These are phyloP conservation scores for Talaromyces thailandensis DNA, from an alignment of 495 filamentous ascomycete species.

Conservation along the genomic window DNA sequence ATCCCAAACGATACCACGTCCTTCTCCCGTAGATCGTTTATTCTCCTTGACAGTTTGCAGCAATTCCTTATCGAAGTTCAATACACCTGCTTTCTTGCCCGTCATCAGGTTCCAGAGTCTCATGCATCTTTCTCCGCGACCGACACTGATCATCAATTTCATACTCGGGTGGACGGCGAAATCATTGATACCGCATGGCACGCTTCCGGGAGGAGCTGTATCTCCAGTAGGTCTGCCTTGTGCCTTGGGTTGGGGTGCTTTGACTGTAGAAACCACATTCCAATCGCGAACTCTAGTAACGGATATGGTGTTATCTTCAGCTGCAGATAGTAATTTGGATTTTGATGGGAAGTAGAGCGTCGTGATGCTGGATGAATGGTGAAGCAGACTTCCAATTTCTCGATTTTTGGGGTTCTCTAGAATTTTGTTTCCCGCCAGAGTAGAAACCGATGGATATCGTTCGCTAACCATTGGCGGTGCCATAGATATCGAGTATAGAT, in stretches of 20 bases:
- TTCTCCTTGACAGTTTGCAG: slow-evolving; percentile 65
- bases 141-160: slow-evolving; percentile 90
- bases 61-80: slow-evolving; percentile 67
- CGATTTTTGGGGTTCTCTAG: slow-evolving; percentile 78
- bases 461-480: slow-evolving; percentile 42
- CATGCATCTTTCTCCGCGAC: slow-evolving; percentile 82
- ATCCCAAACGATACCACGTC: slow-evolving; percentile 78
- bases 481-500: slow-evolving; percentile 84
- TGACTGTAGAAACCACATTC: slow-evolving; percentile 81
- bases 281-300: slow-evolving; percentile 84
- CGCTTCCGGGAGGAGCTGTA: slow-evolving; percentile 72
- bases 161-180: slow-evolving; percentile 92
- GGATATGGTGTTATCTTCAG: slow-evolving; percentile 82
- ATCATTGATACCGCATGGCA: slow-evolving; percentile 87
- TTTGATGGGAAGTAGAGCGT: slow-evolving; percentile 74
- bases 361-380: slow-evolving; percentile 76
- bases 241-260: slow-evolving; percentile 77
- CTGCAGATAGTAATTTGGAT: slow-evolving; percentile 73
- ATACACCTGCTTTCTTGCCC: slow-evolving; percentile 84
- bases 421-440: slow-evolving; percentile 57
- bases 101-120: slow-evolving; percentile 95
- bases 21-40: slow-evolving; percentile 71
- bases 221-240: slow-evolving; percentile 81
- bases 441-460: slow-evolving; percentile 42
- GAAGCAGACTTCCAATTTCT: slow-evolving; percentile 76